phyloP scores from a whole-genome alignment of 192 early-diverging fungal species.

The Haplosporangium gracile region DNA sequence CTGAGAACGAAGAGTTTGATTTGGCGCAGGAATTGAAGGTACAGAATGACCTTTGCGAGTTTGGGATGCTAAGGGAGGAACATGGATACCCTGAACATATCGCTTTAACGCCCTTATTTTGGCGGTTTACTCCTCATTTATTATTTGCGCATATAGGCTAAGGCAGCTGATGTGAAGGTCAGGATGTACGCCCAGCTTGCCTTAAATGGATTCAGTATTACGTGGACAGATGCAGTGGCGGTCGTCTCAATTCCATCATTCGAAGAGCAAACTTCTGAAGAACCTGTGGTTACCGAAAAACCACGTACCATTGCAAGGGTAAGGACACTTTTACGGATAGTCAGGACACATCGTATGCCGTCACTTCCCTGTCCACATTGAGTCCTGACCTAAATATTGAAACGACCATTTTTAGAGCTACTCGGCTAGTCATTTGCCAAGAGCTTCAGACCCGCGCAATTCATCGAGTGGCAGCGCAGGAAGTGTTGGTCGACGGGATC shows the following conservation, averaged over 20 bases:
- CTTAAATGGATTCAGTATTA: slow-evolving; percentile 18
- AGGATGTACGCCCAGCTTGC: slow-evolving; percentile 26
- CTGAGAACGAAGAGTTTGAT: slow-evolving; percentile 82
- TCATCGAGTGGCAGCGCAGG: slow-evolving; percentile 13
- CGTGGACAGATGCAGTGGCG: not conserved
- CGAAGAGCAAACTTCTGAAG: not conserved
- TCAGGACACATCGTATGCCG: not conserved
- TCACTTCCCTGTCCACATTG: not conserved
- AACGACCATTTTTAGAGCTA: not conserved
- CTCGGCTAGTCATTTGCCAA: slow-evolving; percentile 10
- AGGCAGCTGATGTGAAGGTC: slow-evolving; percentile 23
- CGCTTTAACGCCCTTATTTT: not conserved
- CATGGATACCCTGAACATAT: not conserved
- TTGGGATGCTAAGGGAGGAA: not conserved
- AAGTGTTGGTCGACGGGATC: not conserved
- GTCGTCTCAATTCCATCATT: slow-evolving; percentile 14
- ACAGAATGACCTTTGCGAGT: not conserved
- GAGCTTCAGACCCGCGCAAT: not conserved
- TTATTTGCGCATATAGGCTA: slow-evolving; percentile 11
- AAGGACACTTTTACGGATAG: not conserved
- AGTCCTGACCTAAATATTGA: not conserved
- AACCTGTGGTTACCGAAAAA: not conserved
- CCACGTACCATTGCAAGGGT: slow-evolving; percentile 15
- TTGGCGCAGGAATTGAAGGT: slow-evolving; percentile 81
- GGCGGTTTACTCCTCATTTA: not conserved